Base-by-base conservation (phyloP, 2,329 filamentous ascomycete species). In the Xylariaceae sp. region DNA sequence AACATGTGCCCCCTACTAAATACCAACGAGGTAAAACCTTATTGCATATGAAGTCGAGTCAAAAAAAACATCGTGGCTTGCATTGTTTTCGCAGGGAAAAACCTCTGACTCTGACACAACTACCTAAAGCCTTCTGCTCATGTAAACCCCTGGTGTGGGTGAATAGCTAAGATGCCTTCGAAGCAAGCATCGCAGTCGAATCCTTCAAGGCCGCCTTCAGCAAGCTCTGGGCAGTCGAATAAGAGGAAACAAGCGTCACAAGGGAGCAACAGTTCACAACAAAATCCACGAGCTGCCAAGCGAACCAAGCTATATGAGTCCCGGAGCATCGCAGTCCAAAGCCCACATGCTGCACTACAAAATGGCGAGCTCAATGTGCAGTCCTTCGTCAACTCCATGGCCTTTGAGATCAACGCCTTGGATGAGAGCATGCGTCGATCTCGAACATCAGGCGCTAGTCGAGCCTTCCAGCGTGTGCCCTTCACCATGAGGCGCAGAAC, bases 381-480 rank as follows among this genome's bases (percentile, higher is more conserved):
- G 65, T 85, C 88, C 24, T 99, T 98, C 68, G 82, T 98, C 65
- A 87, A 87, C 65, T 88, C 92, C 9, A 89, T 93, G 58, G 88
- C 96, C 70, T 96, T 91, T 68, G 94, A 98, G 77, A 96, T 99
- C 66, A 85, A 85, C 55, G 89, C 93, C 1, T 78, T 98, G 43
- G 90, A 96, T 71, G 82, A 88, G 68, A 91, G 90, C 58, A 95
- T 98, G 83, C 82, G 83, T 52, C 86, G 84, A 31, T 89, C 91
- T 43, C 93, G 90, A 72, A 75, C 76, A 4, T 76, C 78, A 34
- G 76, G 79, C 51, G 78, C 84, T 39, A 87, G 85, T 55, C 84
- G 94, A 48, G 93, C 94, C 12, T 98, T 98, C 69, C 95, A 99
- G 74, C 86, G 91, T 65, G 90, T 99, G 4, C 95, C 95, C 1